Evolutionary conservation across 371 early-diverging fungal species (phyloP), one percentile per base, ranked within the genome.

Genomic region (Mucor plumbeus): DNA sequence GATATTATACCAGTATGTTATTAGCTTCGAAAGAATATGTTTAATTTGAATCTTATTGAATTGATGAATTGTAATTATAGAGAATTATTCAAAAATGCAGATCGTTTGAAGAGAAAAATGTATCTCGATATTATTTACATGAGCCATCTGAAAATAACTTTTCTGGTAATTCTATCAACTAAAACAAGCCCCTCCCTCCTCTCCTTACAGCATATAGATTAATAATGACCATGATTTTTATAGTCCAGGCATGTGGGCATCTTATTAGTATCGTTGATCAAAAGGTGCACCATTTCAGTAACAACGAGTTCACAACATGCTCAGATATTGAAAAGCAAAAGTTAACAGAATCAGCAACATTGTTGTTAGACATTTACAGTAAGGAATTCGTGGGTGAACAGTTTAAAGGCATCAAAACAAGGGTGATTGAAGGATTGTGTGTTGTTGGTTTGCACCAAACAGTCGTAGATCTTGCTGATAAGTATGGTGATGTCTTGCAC

Each of bases 391-490:
- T 3, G 34, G 11, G 2, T 8, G 34, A 55, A 34, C 11, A 63
- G 34, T 53, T 39, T 15, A 26, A 26, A 21, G 26, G 0, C 3
- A 50, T 53, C 9, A 36, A 53, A 26, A 54, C 53, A 53, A 17
- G 1, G 15, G 59, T 56, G 19, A 43, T 61, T 34, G 34, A 55
- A 44, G 54, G 55, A 6, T 36, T 67, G 21, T 44, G 67, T 35
- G 33, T 7, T 2, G 35, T 33, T 15, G 41, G 40, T 9, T 44
- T 33, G 13, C 55, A 19, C 36, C 35, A 43, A 44, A 31, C 14
- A 15, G 61, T 61, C 0, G 54, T 67, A n/a, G 35, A 61, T 17
- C 44, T 67, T 34, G 67, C 61, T 21, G 61, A 61, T n/a, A 53
- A 21, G 9, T 36, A 67, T 19, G 6, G n/a, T 26, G 59, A 61